phyloP scores from a whole-genome alignment of 2,329 filamentous ascomycete genomes.

The Cercospora sesami region DNA sequence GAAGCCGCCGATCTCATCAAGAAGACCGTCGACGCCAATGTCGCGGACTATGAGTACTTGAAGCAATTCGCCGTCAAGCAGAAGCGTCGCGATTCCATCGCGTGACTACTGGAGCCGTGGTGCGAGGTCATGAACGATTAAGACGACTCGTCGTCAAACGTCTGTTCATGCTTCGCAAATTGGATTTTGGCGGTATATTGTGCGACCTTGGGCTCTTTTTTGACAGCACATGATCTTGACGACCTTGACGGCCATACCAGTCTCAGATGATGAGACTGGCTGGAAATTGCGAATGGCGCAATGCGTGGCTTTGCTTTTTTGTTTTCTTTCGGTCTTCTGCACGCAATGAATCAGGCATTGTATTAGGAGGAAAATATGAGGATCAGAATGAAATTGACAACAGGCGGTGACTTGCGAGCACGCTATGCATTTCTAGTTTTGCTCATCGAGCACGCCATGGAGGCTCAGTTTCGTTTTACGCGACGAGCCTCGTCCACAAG shows the following conservation, averaged over 20 bases:
- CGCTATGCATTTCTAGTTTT: constrained; percentile 10
- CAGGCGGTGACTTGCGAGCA: neutral
- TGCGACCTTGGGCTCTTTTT: neutral
- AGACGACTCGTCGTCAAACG: neutral
- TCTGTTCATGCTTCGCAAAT: neutral
- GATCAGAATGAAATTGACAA: neutral
- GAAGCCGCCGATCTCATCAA: constrained; percentile 70
- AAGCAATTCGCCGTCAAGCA: constrained; percentile 65
- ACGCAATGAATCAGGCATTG: neutral
- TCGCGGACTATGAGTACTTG: constrained; percentile 76
- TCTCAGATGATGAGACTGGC: neutral
- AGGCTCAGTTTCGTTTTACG: neutral
- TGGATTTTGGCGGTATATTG: neutral
- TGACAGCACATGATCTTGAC: neutral
- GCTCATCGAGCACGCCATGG: constrained; percentile 9
- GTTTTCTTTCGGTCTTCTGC: neutral
- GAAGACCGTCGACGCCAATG: constrained; percentile 68
- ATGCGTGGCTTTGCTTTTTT: neutral
- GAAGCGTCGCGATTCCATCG: constrained; percentile 16
- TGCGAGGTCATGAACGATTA: constrained; percentile 5
- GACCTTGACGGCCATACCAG: constrained; percentile 2
- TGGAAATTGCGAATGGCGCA: neutral
- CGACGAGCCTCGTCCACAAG: constrained; percentile 8
- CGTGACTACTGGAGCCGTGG: constrained; percentile 14
- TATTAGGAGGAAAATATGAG: neutral